phyloP scores from a whole-genome alignment of 2,329 filamentous ascomycete species.

The Neofusicoccum cordaticola region DNA sequence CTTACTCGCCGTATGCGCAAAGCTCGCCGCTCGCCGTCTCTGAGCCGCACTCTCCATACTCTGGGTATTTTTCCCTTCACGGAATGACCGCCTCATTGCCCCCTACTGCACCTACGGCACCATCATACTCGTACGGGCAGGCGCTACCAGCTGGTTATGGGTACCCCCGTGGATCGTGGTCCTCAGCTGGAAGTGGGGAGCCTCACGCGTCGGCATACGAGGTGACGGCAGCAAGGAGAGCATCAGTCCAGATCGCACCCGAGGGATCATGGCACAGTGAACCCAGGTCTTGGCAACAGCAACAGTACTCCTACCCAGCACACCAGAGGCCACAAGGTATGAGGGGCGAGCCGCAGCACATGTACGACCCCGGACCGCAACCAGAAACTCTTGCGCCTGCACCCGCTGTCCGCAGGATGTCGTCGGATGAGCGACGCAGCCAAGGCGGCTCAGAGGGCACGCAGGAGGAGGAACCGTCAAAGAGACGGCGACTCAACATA shows the following conservation, averaged over 20 bases:
- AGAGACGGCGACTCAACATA: constrained; percentile 20
- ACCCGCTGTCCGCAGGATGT: not conserved
- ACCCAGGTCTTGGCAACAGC: not conserved
- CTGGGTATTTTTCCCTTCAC: constrained; percentile 9
- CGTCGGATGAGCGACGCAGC: not conserved
- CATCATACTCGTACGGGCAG: not conserved
- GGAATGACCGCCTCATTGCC: constrained; percentile 3
- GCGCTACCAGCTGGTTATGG: not conserved
- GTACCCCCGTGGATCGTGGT: constrained; percentile 4
- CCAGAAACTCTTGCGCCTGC: not conserved
- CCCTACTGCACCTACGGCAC: not conserved
- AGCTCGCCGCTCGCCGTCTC: not conserved
- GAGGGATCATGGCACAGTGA: constrained; percentile 1
- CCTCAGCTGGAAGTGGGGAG: constrained; percentile 1
- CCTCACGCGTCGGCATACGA: not conserved
- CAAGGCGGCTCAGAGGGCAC: not conserved
- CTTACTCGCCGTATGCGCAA: constrained; percentile 4
- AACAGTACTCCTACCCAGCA: not conserved
- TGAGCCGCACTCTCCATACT: constrained; percentile 9
- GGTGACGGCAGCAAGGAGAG: not conserved
- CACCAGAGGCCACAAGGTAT: not conserved
- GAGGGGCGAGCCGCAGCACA: not conserved
- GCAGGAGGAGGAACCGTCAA: constrained; percentile 16
- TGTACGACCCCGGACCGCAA: not conserved
- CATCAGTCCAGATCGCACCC: not conserved